These are phyloP conservation scores for Eimeria sp. DNA, from an alignment of 169 alveolate genomes.

Conservation along the genomic window DNA sequence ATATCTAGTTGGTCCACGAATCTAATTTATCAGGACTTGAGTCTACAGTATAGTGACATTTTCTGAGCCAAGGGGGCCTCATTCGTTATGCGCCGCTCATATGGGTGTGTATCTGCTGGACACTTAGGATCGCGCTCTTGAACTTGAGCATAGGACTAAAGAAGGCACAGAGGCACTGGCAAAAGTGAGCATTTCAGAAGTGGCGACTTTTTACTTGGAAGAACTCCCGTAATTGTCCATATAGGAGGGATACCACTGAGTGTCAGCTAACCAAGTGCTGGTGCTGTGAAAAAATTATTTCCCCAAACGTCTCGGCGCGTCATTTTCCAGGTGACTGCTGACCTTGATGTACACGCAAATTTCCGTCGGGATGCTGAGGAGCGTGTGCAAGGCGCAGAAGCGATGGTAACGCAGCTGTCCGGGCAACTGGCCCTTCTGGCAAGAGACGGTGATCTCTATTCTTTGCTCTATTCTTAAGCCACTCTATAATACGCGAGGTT, in stretches of 20 bases:
- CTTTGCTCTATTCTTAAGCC: neutral
- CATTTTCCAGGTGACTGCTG: conserved; percentile 41
- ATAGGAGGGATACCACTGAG: neutral
- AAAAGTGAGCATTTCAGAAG: neutral
- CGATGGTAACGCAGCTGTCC: conserved; percentile 38
- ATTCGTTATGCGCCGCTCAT: neutral
- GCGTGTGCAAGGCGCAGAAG: conserved; percentile 69
- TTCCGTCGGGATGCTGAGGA: conserved; percentile 40
- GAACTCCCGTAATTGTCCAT: neutral
- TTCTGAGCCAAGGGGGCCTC: neutral
- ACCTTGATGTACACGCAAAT: conserved; percentile 21
- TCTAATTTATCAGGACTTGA: neutral
- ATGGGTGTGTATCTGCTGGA: neutral
- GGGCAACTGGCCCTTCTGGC: conserved; percentile 80
- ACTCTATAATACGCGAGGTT: neutral
- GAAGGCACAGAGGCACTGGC: conserved; percentile 30
- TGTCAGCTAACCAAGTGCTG: too few relatives aligned
- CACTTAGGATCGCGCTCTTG: conserved; percentile 32
- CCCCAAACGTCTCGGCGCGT: neutral
- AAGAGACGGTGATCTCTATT: conserved; percentile 57
- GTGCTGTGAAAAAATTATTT: neutral
- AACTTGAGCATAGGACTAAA: conserved; percentile 25
- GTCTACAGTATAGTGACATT: neutral
- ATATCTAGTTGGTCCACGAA: neutral
- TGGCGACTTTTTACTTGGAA: neutral